Evolutionary conservation across 345 rosid genomes (phyloP), one percentile per base, ranked within the genome.

Genomic region (Trapa incisa): DNA sequence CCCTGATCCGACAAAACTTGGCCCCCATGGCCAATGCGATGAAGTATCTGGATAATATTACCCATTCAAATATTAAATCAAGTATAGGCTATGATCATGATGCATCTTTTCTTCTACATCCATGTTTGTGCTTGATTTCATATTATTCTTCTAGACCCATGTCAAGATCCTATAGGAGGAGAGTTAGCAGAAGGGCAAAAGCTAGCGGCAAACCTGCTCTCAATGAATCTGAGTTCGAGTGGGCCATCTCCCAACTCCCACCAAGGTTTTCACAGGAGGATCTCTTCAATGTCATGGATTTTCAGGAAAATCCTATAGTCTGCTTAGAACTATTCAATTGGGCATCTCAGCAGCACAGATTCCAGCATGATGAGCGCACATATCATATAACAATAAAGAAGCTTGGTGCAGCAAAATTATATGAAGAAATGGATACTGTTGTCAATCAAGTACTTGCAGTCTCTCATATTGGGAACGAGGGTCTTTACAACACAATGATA

Each of bases 361-460:
- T 93, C 75, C 80, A 81, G 69, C 94, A 90, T 50, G 84, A 81
- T 61, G 73, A 73, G 16, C 81, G 74, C 37, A 78, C 96, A 63
- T 90, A 85, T 75, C 96, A 86, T 62, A 74, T 78, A 37, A 82
- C 83, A 11, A 84, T 90, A 57, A 81, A 87, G 81, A 92, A 85
- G 87, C 96, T 88, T 2, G 97, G 98, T 42, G 80, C 79, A 7
- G 89, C 96, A 0, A 80, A 88, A 78, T 79, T 92, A 91, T 92
- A 89, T 60, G 60, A 84, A 68, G 97, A 86, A 70, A 93, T 93
- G 97, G 96, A 93, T 65, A 80, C 73, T 70, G 80, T 92, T 50
- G 94, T 93, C 35, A 88, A 88, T 76, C 94, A 93, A 64, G 85
- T 84, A 45, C 89, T 90, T 36, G 86, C 87, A 0, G 76, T 84